phyloP scores from a whole-genome alignment of 2,329 filamentous ascomycete genomes.

The Pyrenophora seminiperda region DNA sequence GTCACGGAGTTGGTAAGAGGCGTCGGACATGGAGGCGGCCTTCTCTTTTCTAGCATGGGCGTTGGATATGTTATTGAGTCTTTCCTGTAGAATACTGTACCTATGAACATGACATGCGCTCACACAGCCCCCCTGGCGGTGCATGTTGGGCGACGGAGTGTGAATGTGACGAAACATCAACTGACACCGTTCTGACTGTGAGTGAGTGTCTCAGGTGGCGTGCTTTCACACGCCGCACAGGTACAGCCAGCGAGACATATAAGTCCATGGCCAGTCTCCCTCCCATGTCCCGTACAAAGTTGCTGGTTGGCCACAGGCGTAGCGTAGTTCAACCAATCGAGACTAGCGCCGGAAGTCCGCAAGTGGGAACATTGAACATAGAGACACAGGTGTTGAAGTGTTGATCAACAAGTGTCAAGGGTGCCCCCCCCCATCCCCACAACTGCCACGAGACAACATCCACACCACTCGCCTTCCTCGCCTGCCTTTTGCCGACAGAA shows the following conservation, averaged over 20 bases:
- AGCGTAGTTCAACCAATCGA: constrained; percentile 4
- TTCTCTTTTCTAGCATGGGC: constrained; percentile 5
- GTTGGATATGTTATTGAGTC: neutral
- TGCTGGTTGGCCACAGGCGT: neutral
- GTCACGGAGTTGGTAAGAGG: neutral
- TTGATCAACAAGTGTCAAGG: constrained; percentile 22
- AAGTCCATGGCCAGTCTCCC: neutral
- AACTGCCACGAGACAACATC: constrained; percentile 6
- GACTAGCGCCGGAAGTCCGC: constrained; percentile 25
- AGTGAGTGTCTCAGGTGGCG: no score
- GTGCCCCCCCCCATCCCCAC: constrained; percentile 16
- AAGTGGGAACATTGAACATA: constrained; percentile 11
- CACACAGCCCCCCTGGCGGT: neutral
- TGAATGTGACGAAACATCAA: no score
- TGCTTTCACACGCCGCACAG: neutral
- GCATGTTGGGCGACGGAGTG: neutral
- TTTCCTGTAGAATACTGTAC: neutral
- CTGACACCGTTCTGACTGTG: no score
- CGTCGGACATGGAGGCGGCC: constrained; percentile 1
- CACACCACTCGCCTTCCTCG: neutral
- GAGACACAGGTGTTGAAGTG: constrained; percentile 20
- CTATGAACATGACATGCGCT: neutral
- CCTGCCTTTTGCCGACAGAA: neutral
- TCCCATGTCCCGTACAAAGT: neutral
- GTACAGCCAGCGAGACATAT: no score